Conservation (phyloP, 306 rosid genomes). For the Neltuma alba region DNA sequence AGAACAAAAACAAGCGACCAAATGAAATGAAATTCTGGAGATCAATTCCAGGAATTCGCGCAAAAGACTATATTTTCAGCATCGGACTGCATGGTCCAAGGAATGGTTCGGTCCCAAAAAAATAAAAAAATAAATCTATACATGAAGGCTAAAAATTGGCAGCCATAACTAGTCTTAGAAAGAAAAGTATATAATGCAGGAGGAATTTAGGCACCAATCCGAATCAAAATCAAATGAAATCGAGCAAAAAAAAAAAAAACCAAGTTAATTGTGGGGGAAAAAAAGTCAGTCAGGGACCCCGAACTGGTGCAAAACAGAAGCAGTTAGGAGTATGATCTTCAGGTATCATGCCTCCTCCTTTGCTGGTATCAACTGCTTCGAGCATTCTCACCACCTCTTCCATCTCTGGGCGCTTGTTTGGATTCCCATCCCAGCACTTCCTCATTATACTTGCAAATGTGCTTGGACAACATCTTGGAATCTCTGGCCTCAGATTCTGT, state of each 20-base stretch:
- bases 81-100: background rate
- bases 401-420: conserved; percentile 82
- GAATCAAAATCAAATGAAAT: background rate
- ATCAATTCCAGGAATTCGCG: background rate
- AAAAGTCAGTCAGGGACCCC: conserved; percentile 77
- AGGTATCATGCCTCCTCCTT: conserved; percentile 90
- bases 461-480: conserved; percentile 82
- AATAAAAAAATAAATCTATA: background rate
- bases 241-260: background rate
- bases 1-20: background rate
- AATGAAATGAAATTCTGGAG: background rate
- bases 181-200: background rate
- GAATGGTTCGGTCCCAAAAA: background rate
- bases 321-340: conserved; percentile 65
- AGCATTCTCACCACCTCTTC: conserved; percentile 72
- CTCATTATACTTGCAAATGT: conserved; percentile 59
- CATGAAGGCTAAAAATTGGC: background rate
- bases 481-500: conserved; percentile 83
- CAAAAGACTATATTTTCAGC: background rate
- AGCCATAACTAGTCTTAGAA: background rate
- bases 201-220: background rate
- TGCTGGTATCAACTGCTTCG: conserved; percentile 82
- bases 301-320: conserved; percentile 61
- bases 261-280: too few relatives aligned
- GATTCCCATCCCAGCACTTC: conserved; percentile 84